Base-by-base conservation (phyloP, 192 early-diverging fungal genomes). In the Entomortierella parvispora region DNA sequence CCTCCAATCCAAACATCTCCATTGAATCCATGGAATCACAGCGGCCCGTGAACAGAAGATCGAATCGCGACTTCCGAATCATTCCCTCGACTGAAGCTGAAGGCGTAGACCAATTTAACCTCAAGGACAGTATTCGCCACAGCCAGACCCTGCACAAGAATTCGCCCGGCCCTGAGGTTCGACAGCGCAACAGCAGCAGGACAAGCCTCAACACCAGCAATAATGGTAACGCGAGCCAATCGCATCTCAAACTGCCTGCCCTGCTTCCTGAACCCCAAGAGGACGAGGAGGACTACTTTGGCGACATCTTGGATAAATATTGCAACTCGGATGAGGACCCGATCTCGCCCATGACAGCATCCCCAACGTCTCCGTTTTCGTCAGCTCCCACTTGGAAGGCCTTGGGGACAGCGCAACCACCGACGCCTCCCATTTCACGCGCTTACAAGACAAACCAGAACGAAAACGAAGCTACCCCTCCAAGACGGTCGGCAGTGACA, bases 251-350 rank as follows among this genome's bases (percentile, higher is more conserved):
- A 33, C 37, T 40, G 5, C 37, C 37, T 9, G 37, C 37, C 37
- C 12, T 40, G 37, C 9, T 8, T 12, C 4, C n/a, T 11, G 22
- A n/a, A 3, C 33, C 40, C 8, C 28, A 47, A 12, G 64, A 67
- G 3, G 58, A 75, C 33, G 72, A 77, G 23, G 74, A 68, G 18
- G 64, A 61, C 48, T 77, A 77, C 26, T 77, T 77, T 59, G 74
- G 60, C 0, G 74, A 77, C 15, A 68, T 68, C n/a, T 60, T 77
- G 7, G 74, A 77, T 47, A 77, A 77, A 28, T 77, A 68, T 43
- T 77, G 74, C 46, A 64, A 77, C 43, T 68, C 65, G 22, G 66
- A 77, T 25, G 74, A 77, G 17, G 65, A 68, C 9, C 51, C 59
- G 11, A 48, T 23, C 11, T 61, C 71, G 8, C 49, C 71, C 12